Evolutionary conservation across 257 asterid genomes (phyloP).

Genomic region (Anisodus acutangulus): DNA sequence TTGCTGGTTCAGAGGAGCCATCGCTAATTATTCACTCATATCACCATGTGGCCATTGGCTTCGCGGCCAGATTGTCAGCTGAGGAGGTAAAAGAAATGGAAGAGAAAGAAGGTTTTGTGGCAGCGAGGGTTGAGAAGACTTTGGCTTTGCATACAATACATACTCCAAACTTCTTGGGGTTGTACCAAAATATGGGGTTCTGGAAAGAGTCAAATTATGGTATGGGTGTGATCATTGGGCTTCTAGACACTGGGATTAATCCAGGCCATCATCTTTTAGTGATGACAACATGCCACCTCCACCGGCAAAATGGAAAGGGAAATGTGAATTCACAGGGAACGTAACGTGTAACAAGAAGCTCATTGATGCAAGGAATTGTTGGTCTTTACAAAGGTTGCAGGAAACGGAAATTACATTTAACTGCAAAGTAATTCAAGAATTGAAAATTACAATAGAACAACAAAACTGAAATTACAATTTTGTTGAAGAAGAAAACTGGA

Average conservation of each 20-base stretch:
- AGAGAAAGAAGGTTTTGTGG: constrained; percentile 19
- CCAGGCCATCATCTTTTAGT: constrained; percentile 53
- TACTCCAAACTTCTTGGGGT: constrained; percentile 27
- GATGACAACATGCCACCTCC: constrained; percentile 60
- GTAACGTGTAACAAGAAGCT: no score
- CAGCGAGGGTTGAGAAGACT: background rate
- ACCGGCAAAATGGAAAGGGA: constrained; percentile 56
- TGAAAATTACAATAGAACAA: no score
- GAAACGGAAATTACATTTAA: no score
- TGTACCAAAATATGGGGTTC: constrained; percentile 43
- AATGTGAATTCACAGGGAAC: background rate
- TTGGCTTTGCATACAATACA: constrained; percentile 29
- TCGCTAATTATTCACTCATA: constrained; percentile 28
- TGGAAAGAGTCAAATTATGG: constrained; percentile 54
- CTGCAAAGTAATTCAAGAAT: no score
- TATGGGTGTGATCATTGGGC: constrained; percentile 29
- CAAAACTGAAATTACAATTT: no score
- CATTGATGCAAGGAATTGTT: constrained; percentile 37
- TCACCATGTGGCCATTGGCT: constrained; percentile 27
- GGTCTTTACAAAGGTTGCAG: no score
- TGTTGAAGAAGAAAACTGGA: no score
- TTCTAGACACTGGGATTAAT: constrained; percentile 51
- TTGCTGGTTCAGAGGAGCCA: background rate
- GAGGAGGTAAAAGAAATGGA: constrained; percentile 29
- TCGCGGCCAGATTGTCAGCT: constrained; percentile 24